Evolutionary conservation across 495 filamentous ascomycete species (phyloP), one percentile per base, ranked within the genome.

Genomic region (Aspergillus olivimuriae): DNA sequence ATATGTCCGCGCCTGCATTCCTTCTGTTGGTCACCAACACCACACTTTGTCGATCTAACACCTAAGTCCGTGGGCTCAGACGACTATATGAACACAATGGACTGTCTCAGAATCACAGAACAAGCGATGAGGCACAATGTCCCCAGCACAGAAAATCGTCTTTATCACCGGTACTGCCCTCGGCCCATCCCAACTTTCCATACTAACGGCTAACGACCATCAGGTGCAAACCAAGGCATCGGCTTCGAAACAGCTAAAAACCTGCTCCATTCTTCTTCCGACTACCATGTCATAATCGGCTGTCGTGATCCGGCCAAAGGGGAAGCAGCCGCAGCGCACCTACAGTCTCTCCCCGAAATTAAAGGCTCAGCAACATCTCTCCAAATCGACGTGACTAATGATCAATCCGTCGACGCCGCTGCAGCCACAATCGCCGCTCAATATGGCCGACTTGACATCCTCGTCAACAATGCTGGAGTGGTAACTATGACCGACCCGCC

Each of bases 221-320:
- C 24, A 28, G 61, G 61, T 11, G 58, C 56, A 31, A 64, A 64
- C 41, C 57, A 61, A 21, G 61, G 61, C 5, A 41, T 64, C 31
- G 61, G 61, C 26, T 60, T 55, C 23, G 56, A 53, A 22, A 57
- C 52, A 12, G 43, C 56, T 4, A 51, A 58, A 47, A 35, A 49
- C 33, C 51, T 64, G 16, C 26, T 41, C 28, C 44, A 40, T 0
- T 35, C 55, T 14, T 44, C 47, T 21, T 26, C 41, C 17, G 50
- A 58, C 43, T 59, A 64, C 32, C 32, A 34, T 14, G 5, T 34
- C 6, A 12, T 34, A 4, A 7, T 34, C 32, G 15, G 32, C 32
- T 5, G 8, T 5, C 32, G 32, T 14, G 15, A 12, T 15, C 32
- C 15, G 8, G 5, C 32, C 32, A 34, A 1, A 7, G 32, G 11